Base-by-base conservation (phyloP, 129 eudicot genomes). In the Saussurea involucrata region DNA sequence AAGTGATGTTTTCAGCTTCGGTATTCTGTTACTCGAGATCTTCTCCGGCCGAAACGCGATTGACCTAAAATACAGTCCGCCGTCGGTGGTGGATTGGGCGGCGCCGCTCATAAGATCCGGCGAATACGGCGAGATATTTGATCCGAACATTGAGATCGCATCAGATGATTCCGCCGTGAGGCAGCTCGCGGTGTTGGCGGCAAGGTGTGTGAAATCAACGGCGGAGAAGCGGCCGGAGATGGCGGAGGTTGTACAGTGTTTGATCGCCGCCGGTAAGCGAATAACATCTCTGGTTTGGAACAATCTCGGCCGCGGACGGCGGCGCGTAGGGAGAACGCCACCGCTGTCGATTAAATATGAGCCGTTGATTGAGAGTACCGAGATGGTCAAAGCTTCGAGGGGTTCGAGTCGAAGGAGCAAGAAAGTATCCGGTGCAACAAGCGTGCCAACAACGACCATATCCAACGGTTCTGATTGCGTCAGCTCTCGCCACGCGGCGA, bases 81-180 rank as follows among this genome's bases (percentile, higher is more conserved):
- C 97, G 63, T 91, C 98, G 24, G 92, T 95, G 65, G 89, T 87
- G 25, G 97, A 95, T 11, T 95, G 97, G 97, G 98, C 97, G 25
- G 71, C 63, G 24, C 97, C 98, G 80, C 36, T 81, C 22, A 89
- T 95, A 3, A 88, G 63, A 53, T 73, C 94, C 72, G 97, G 94
- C 2, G 80, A 83, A 0, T 75, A 83, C 58, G n/a, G 55, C 40
- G 82, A 25, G 20, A 83, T 95, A 21, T 87, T 88, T n/a, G 98
- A 95, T 77, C 89, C 77, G 82, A 82, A 86, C 61, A 80, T 95
- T 18, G 87, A 85, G 12, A 24, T 69, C 1, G 81, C 85, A 20
- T 78, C 72, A 11, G 90, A 91, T 46, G 80, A 32, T 34, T 68
- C 80, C 67, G 89, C 78, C n/a, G 55, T 91, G 49, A 78, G 86